phyloP scores from a whole-genome alignment of 2,329 filamentous ascomycete species.

The Penicillium paneum region DNA sequence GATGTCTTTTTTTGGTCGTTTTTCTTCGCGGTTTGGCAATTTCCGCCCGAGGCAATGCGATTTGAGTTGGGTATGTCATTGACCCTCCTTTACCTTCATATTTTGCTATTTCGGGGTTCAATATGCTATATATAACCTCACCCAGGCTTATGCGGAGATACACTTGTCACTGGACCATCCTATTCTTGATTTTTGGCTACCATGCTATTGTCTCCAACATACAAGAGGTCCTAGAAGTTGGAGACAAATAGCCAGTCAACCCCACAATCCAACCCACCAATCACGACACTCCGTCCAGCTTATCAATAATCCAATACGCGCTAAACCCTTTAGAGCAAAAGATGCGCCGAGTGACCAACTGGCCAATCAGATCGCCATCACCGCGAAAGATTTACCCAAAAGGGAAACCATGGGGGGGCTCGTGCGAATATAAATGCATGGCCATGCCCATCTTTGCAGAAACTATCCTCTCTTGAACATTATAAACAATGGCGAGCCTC shows the following conservation, averaged over 20 bases:
- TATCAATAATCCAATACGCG: not conserved
- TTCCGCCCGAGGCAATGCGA: not conserved
- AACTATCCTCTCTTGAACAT: not conserved
- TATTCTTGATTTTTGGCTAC: not conserved
- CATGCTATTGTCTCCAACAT: too few species aligned
- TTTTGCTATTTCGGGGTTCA: not conserved
- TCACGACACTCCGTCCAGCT: not conserved
- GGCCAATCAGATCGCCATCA: slow-evolving; percentile 13
- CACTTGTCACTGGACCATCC: too few species aligned
- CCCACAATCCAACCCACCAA: not conserved
- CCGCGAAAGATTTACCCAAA: slow-evolving; percentile 20
- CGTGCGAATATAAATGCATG: slow-evolving; percentile 10
- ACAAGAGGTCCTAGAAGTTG: not conserved
- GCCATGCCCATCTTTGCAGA: not conserved
- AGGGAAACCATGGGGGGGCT: not conserved
- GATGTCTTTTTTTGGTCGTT: not conserved
- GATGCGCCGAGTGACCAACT: slow-evolving; percentile 13
- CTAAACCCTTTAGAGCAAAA: slow-evolving; percentile 18
- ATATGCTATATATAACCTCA: not conserved
- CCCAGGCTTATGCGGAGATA: too few species aligned
- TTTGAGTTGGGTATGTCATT: not conserved
- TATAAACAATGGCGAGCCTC: slow-evolving; percentile 22
- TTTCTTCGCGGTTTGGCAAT: not conserved
- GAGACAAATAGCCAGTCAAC: not conserved
- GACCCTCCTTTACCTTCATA: not conserved